Evolutionary conservation across 345 rosid species (phyloP), one percentile per base, ranked within the genome.

Genomic region (Murraya paniculata): DNA sequence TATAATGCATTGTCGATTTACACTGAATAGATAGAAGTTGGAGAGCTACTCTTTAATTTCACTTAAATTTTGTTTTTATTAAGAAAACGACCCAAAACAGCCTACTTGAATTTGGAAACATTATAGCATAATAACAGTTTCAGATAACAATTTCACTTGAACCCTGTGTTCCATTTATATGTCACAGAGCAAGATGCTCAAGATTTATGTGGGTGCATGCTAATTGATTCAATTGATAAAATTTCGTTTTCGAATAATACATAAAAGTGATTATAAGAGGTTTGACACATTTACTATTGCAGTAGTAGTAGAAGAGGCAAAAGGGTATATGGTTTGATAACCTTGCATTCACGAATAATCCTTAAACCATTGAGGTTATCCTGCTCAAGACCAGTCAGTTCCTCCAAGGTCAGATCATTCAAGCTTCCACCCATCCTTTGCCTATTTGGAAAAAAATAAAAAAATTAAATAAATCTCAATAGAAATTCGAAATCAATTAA

Each of bases 371-470:
- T 75, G 1, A 86, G 89, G 83, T 90, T 84, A 25, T 92, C 95
- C 30, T 86, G 82, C 81, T 91, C 91, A 74, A 91, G 92, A 72
- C 71, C 74, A 41, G 78, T 84, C 79, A 91, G 80, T 70, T 91
- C 88, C 57, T 82, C 82, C n/a, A 84, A 73, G 50, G 79, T 82
- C 74, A 89, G 80, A 48, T 88, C 93, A 21, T 87, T 83, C 82
- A 91, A 84, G 69, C 91, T 77, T 78, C 87, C 92, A 27, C 97
- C 98, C 80, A 81, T 79, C 87, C 95, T 92, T 73, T 89, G 90
- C 87, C 95, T 90, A 77, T 24, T 14, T 7, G 55, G 31, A 7
- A 65, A 45, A 13, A 13, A 3, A 45, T 2, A 41, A 45, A 45
- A n/a, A n/a, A n/a, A n/a, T n/a, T n/a, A n/a, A 33, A 33, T 2